Evolutionary conservation across 768 basidiomycete genomes (phyloP).

Genomic region (Trichaptum fuscoviolaceum): DNA sequence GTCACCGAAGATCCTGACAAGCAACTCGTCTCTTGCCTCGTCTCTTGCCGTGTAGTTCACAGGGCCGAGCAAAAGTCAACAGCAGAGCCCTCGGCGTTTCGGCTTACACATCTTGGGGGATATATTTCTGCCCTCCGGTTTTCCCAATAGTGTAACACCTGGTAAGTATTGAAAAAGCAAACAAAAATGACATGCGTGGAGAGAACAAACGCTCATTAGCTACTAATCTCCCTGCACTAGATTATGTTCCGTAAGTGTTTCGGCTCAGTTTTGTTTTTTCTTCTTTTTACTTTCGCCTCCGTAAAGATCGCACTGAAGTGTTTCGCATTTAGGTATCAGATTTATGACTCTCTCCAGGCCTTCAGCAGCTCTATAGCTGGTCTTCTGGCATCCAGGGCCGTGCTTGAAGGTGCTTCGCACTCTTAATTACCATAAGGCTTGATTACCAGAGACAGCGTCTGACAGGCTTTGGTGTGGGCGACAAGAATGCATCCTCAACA

Average conservation of each 20-base stretch:
- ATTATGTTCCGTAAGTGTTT: constrained; percentile 46
- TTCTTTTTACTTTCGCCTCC: constrained; percentile 5
- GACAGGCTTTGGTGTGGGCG: constrained; percentile 64
- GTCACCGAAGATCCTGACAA: too few species aligned
- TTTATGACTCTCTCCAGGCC: constrained; percentile 61
- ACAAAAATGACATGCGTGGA: neutral
- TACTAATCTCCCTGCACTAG: constrained; percentile 23
- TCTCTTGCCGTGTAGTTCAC: too few species aligned
- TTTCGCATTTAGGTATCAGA: constrained; percentile 46
- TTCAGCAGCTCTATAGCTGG: constrained; percentile 65
- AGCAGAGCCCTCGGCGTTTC: neutral
- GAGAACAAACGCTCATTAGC: neutral
- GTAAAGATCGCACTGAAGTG: neutral
- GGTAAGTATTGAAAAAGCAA: constrained; percentile 28
- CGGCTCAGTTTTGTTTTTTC: neutral
- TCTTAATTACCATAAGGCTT: neutral
- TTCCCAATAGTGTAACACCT: constrained; percentile 55
- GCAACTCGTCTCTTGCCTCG: too few species aligned
- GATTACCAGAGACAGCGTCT: neutral
- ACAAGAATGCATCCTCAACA: constrained; percentile 60
- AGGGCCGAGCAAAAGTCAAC: too few species aligned
- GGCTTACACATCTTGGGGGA: constrained; percentile 26
- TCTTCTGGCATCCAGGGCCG: constrained; percentile 59
- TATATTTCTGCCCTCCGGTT: constrained; percentile 60
- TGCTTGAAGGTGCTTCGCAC: constrained; percentile 49